A percentile compares a stretch with the other conserved stretches of the same genome.
Conservation (phyloP, 2,329 filamentous ascomycete genomes). For the Clonostachys chloroleuca region DNA sequence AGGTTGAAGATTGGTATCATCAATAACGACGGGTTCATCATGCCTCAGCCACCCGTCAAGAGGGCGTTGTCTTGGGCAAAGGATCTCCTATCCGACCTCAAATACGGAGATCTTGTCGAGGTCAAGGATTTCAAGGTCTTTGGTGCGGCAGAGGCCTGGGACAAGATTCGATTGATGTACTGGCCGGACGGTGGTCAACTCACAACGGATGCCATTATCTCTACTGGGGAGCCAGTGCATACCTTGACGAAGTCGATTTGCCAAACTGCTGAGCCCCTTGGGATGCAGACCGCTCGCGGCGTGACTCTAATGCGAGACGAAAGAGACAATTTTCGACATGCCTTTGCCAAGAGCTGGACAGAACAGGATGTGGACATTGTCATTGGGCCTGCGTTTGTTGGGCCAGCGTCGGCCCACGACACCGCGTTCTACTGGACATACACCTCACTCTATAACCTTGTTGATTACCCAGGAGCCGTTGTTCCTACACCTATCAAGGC, state of each 20-base stretch:
- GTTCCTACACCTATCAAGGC: conserved; percentile 25
- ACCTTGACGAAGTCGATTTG: conserved; percentile 16
- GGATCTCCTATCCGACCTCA: conserved; percentile 5
- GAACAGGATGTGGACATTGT: conserved; percentile 28
- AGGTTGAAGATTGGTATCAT: conserved; percentile 11
- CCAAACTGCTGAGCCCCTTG: too few relatives aligned
- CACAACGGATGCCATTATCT: conserved; percentile 5
- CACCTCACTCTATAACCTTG: conserved; percentile 27
- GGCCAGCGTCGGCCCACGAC: conserved; percentile 28
- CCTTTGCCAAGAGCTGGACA: conserved; percentile 25
- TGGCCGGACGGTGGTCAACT: conserved; percentile 15
- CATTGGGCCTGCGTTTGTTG: conserved; percentile 25
- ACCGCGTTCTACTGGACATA: conserved; percentile 28
- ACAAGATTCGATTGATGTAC: conserved; percentile 11
- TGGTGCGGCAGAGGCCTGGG: conserved; percentile 9
- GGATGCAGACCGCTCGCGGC: neutral
- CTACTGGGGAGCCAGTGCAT: conserved; percentile 17
- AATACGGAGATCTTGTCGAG: conserved; percentile 7
- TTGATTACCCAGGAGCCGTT: conserved; percentile 27
- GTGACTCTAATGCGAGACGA: conserved; percentile 15
- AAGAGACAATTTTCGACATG: conserved; percentile 21
- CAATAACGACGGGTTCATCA: conserved; percentile 12
- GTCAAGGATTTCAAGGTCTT: conserved; percentile 14
- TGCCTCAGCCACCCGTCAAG: conserved; percentile 14
- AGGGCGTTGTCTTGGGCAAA: conserved; percentile 10